Evolutionary conservation across 768 basidiomycete genomes (phyloP), one percentile per base, ranked within the genome.

Genomic region (Chlorophyllum brunneum): DNA sequence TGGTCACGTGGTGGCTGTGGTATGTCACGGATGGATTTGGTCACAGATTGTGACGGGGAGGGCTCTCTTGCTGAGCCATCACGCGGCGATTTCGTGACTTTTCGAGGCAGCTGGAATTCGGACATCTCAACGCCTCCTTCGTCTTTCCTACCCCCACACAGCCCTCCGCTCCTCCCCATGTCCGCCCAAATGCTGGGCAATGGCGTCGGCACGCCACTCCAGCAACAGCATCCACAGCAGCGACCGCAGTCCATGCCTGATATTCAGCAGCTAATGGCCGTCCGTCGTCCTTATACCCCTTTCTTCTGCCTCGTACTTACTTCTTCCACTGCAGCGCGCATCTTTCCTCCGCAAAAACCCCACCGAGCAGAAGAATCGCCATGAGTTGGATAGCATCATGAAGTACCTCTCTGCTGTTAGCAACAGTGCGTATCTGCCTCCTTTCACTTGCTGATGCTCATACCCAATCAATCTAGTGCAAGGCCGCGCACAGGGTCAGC

Each of bases 261-360:
- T 61, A 57, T 77, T 22, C 71, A 75, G 60, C 71, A 72, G 54
- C 60, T 77, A 61, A 67, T 77, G 56, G 62, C 64, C 45, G 78
- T 78, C 66, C 56, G 69, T 68, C 37, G 23, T 39, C n/a, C 29
- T 45, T 16, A 24, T 50, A 33, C 39, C 39, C 27, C 36, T 51
- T 38, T 42, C 31, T 46, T 43, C 41, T 44, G n/a, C 26, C 51
- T 24, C 16, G 46, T 48, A 56, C 54, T 54, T 46, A 57, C 34
- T 40, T 41, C 55, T 37, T 44, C 43, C 54, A 48, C 39, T 39
- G 29, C 55, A 81, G 80, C 75, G 79, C 48, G 73, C 66, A 45
- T 74, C 74, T 54, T 75, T 74, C 59, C 66, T 81, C 49, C 73
- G 74, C 55, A 72, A 77, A 64, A 76, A 80, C 61, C 79, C 78